phyloP scores from a whole-genome alignment of 1,284 basidiomycete species.

The Leucoagaricus sp. region DNA sequence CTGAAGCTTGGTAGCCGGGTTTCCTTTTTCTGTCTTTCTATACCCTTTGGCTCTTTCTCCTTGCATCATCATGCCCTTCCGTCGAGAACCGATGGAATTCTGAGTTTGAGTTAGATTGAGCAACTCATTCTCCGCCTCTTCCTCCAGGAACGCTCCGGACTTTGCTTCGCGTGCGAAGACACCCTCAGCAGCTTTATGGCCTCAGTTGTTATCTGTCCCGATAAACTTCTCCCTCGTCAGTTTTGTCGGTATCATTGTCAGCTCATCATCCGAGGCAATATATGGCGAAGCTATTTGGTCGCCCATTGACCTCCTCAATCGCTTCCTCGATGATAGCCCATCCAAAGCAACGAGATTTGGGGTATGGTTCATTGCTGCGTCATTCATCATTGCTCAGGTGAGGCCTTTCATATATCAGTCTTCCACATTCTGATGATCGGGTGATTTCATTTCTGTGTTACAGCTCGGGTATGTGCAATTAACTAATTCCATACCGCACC shows the following conservation, averaged over 20 bases:
- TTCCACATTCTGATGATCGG: background rate
- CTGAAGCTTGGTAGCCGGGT: too few species aligned
- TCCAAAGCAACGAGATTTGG: constrained; percentile 68
- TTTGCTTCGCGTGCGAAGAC: constrained; percentile 75
- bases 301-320: constrained; percentile 71
- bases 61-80: constrained; percentile 7
- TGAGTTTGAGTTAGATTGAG: background rate
- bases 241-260: constrained; percentile 85
- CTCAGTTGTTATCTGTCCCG: constrained; percentile 76
- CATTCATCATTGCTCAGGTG: constrained; percentile 75
- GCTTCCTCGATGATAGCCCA: constrained; percentile 67
- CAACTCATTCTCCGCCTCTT: background rate
- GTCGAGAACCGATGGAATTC: background rate
- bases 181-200: constrained; percentile 68
- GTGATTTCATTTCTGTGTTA: background rate
- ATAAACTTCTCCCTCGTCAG: constrained; percentile 77
- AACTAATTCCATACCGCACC: background rate
- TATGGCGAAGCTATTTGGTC: constrained; percentile 83
- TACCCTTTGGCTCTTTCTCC: background rate
- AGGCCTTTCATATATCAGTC: constrained; percentile 12
- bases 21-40: constrained; percentile 3
- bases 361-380: constrained; percentile 75
- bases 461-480: constrained; percentile 15
- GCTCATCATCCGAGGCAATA: constrained; percentile 75
- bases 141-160: constrained; percentile 68